Evolutionary conservation across 2,329 filamentous ascomycete species (phyloP).

Genomic region (Alternaria tenuissima): DNA sequence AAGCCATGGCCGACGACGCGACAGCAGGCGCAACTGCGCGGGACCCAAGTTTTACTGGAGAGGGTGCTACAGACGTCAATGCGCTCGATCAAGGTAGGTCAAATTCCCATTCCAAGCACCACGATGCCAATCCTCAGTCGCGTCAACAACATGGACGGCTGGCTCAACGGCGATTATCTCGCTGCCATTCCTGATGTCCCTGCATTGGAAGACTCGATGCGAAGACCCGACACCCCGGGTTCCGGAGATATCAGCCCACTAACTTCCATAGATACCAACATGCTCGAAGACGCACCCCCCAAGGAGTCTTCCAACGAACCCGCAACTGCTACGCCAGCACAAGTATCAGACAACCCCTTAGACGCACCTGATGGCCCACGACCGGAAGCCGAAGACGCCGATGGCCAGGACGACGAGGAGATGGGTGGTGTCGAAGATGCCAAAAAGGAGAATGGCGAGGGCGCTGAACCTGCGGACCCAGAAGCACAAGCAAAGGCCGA

Average conservation of each 20-base stretch:
- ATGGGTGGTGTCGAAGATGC: conserved; percentile 56
- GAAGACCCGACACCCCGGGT: neutral
- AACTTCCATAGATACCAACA: conserved; percentile 65
- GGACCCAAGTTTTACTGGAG: conserved; percentile 33
- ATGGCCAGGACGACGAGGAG: conserved; percentile 75
- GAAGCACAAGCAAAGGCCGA: conserved; percentile 77
- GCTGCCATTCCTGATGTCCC: neutral
- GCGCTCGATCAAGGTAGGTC: conserved; percentile 46
- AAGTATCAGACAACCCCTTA: conserved; percentile 69
- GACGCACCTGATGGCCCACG: conserved; percentile 73
- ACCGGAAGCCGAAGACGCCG: conserved; percentile 63
- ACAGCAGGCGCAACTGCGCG: conserved; percentile 39
- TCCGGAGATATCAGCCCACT: neutral
- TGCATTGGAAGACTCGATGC: neutral
- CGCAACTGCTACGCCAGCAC: conserved; percentile 65
- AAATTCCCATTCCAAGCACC: neutral
- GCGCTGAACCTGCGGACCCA: conserved; percentile 43
- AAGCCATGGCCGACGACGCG: conserved; percentile 49
- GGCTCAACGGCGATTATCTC: neutral
- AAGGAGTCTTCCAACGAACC: conserved; percentile 62
- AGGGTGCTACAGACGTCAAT: conserved; percentile 33
- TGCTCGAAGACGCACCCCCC: conserved; percentile 50
- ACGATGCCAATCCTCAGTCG: conserved; percentile 6
- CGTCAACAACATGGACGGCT: conserved; percentile 16
- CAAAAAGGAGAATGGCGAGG: conserved; percentile 50